Base-by-base conservation (phyloP, 441 rosid genomes). In the Populus hybrid region DNA sequence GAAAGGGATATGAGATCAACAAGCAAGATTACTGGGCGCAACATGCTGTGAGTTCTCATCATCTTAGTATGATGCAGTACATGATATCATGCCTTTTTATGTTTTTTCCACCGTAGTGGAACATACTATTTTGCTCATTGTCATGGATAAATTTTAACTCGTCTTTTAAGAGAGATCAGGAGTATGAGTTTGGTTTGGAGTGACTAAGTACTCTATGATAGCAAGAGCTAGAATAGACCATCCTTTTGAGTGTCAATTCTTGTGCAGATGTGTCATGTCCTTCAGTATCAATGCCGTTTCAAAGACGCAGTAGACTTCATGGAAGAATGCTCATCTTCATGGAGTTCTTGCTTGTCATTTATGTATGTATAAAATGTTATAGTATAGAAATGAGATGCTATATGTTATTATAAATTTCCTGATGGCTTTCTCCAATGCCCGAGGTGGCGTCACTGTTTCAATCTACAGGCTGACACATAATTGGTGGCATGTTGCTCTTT, bases 401-500 rank as follows among this genome's bases (percentile, higher is more conserved):
- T 78, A 40, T 40, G 7, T 29, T 53, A 64, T 76, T 50, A 24
- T 31, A 31, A 45, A 63, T 31, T 71, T 59, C 28, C 23, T 63
- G n/a, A 36, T 72, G 73, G 53, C 9, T 74, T 72, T 69, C 12
- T 35, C 56, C 71, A n/a, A 78, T 77, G 67, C 64, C 68, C 33
- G 20, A 64, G 56, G 26, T 72, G 38, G 40, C 2, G 71, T 33
- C n/a, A 61, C 61, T 53, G 12, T 63, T 74, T 77, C 11, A 72
- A 76, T 71, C 38, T 26, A 68, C 75, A 95, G 99, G 93, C 84
- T 85, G 59, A 95, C 97, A 31, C 98, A 95, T 88, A 91, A 95
- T 81, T 95, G 99, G 99, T 95, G 99, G 98, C 99, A 93, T 73
- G 86, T 92, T 69, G 96, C 97, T 66, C 93, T 95, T 69, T 95